A percentile compares a stretch with the other conserved stretches of the same genome.
These are phyloP conservation scores for Yamadazyma trypodendri DNA, from an alignment of 1,139 yeast species.

Conservation along the genomic window DNA sequence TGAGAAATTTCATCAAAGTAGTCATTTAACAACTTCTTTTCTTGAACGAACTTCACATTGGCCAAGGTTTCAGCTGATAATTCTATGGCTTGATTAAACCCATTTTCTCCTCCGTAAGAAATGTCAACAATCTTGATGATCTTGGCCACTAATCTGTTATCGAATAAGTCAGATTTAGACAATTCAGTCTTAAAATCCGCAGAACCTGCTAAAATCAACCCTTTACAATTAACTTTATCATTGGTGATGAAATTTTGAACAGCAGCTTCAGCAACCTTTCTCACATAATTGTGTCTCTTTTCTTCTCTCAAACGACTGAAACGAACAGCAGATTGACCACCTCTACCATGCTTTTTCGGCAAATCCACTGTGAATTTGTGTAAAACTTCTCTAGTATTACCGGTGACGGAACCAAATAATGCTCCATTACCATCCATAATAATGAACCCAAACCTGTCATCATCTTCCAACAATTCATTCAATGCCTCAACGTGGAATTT, in stretches of 20 bases:
- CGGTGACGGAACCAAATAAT: constrained; percentile 91
- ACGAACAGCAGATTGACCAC: constrained; percentile 99
- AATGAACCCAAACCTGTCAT: constrained; percentile 94
- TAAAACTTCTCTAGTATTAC: constrained; percentile 93
- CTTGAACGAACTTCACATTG: constrained; percentile 96
- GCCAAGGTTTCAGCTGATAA: constrained; percentile 94
- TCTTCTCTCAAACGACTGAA: constrained; percentile 98
- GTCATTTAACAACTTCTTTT: constrained; percentile 86
- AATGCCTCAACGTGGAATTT: constrained; percentile 97
- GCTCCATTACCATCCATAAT: constrained; percentile 99
- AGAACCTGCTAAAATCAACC: constrained; percentile 94
- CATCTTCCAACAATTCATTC: constrained; percentile 89
- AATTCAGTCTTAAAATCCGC: constrained; percentile 97
- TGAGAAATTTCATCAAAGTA: constrained; percentile 97
- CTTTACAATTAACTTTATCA: constrained; percentile 92
- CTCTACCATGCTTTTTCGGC: constrained; percentile 99
- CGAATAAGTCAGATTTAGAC: constrained; percentile 89
- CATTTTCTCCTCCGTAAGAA: constrained; percentile 98
- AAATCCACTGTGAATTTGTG: constrained; percentile 96
- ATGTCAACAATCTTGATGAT: constrained; percentile 92
- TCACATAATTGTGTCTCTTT: constrained; percentile 95
- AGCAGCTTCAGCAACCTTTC: constrained; percentile 97
- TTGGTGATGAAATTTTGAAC: constrained; percentile 92
- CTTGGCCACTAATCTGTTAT: constrained; percentile 81
- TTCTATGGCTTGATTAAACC: constrained; percentile 98